Evolutionary conservation across 805 yeast species (phyloP).

Genomic region (Kregervanrija delftensis): DNA sequence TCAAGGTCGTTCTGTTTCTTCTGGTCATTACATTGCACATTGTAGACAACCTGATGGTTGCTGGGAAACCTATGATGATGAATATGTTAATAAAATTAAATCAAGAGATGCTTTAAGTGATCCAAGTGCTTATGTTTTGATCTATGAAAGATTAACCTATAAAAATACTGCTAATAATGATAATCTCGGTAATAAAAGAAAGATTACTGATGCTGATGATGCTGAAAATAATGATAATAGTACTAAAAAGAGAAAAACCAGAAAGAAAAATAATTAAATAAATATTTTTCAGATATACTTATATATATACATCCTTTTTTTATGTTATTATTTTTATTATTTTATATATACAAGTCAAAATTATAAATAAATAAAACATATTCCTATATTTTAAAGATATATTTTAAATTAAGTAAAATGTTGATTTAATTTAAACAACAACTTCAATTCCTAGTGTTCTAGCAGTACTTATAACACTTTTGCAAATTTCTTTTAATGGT

Average conservation of each 20-base stretch:
- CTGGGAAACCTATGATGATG: conserved; percentile 96
- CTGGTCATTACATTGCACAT: conserved; percentile 90
- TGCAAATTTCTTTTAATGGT: conserved; percentile 69
- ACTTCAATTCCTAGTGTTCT: conserved; percentile 81
- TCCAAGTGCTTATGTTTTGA: conserved; percentile 83
- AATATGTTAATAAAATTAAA: conserved; percentile 65
- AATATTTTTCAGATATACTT: background rate
- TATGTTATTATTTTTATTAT: background rate
- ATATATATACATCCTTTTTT: background rate
- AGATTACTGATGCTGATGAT: background rate
- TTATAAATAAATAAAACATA: background rate
- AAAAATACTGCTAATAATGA: conserved; percentile 19
- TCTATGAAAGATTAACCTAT: conserved; percentile 73
- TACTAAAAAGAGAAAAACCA: background rate
- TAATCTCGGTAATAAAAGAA: background rate
- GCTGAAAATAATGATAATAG: background rate
- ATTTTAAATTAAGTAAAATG: background rate
- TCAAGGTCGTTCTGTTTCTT: conserved; percentile 85
- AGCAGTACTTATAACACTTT: conserved; percentile 84
- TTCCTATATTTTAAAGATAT: background rate
- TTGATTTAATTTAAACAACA: conserved; percentile 38
- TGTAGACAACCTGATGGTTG: conserved; percentile 87
- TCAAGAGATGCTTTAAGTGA: conserved; percentile 73
- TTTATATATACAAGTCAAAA: conserved; percentile 3
- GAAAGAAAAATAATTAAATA: background rate